Base-by-base conservation (phyloP, 2,329 filamentous ascomycete genomes). In the Neurospora crassa region DNA sequence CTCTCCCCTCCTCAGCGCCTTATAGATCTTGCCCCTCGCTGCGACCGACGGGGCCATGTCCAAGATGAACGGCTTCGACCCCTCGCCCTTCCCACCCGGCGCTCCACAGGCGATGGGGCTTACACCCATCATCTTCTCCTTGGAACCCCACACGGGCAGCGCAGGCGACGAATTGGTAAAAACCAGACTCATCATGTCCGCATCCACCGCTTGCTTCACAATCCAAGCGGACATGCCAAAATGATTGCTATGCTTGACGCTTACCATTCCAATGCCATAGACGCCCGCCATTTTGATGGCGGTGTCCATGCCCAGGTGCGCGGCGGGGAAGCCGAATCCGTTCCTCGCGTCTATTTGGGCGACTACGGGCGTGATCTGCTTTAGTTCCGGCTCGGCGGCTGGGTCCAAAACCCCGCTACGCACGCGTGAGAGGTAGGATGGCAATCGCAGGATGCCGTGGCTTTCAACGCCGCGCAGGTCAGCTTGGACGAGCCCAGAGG, bases 151-250 rank as follows among this genome's bases (percentile, higher is more conserved):
- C 0, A 87, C 89, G 1, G 92, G 91, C 70, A 94, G 81, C 1
- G 91, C 91, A 0, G 91, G 91, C 40, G 88, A 91, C 0, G 88
- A 90, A 77, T 92, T 92, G 24, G 90, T 92, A 74, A 92, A 92
- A 1, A 91, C 89, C 18, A 91, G 83, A 70, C 85, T 88, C 86
- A 92, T 90, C 87, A 92, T 89, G 45, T 85, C 84, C 0, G 87
- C 89, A 71, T 95, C 90, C 16, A 94, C 80, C 0, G 92, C 92
- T 79, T 93, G 89, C 78, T 92, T 90, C 12, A 94, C 91, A 0
- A 94, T 78, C 91, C 92, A 95, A 0, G 92, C 92, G 3, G 87
- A 87, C 92, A 96, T 96, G 70, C 92, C 92, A 76, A 92, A 94
- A 79, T 95, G 92, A 76, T 95, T 95, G 53, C 89, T 92, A 80